Conservation (phyloP, 106 monocot genomes). For the Amphibolis antarctica region DNA sequence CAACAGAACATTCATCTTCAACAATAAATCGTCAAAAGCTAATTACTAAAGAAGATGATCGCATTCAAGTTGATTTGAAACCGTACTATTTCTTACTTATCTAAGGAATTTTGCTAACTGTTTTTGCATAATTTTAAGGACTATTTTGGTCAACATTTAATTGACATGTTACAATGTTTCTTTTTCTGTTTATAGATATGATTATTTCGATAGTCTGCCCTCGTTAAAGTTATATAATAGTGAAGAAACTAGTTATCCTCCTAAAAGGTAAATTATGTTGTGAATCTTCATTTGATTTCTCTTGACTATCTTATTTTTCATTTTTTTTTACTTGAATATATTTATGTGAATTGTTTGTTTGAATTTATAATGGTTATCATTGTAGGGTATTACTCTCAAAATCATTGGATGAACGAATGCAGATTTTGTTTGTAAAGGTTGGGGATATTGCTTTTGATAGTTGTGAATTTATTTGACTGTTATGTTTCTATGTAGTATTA, state of each 20-base stretch:
- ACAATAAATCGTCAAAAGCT: constrained; percentile 31
- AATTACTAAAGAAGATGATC: constrained; percentile 14
- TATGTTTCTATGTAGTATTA: neutral
- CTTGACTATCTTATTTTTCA: neutral
- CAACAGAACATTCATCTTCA: constrained; percentile 25
- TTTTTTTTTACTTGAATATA: too few relatives aligned
- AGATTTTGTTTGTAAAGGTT: constrained; percentile 60
- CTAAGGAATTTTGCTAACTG: neutral
- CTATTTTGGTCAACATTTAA: too few relatives aligned
- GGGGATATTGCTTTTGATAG: neutral
- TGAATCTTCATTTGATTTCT: too few relatives aligned
- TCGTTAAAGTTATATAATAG: constrained; percentile 21
- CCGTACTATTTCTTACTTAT: constrained; percentile 22
- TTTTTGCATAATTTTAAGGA: neutral
- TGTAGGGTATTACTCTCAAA: constrained; percentile 34
- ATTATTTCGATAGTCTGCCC: constrained; percentile 44
- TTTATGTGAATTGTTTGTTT: neutral
- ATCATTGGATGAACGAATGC: constrained; percentile 54
- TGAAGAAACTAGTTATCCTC: constrained; percentile 16
- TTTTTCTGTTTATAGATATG: constrained; percentile 27
- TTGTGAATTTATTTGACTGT: neutral
- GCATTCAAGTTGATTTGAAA: constrained; percentile 37
- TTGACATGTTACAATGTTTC: neutral
- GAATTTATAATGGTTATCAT: neutral
- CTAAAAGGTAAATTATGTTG: constrained; percentile 20